Evolutionary conservation across 306 rosid genomes (phyloP), one percentile per base, ranked within the genome.

Genomic region (Corylus americana): DNA sequence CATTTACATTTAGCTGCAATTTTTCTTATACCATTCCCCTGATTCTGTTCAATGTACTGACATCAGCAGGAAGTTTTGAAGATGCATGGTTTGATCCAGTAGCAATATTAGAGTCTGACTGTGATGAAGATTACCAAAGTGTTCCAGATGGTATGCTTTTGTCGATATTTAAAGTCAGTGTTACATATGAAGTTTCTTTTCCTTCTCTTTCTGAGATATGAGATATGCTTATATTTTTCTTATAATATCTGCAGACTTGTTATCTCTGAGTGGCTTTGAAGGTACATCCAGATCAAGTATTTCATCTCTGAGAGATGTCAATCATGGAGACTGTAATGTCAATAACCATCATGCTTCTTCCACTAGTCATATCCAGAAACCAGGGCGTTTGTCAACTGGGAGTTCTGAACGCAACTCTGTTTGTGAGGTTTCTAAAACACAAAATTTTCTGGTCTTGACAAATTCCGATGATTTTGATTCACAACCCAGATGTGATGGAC

Each of bases 41-140:
- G 29, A 80, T 72, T 31, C 37, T 70, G 51, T 72, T 57, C 50
- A 74, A 76, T 79, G 61, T 79, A 25, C 70, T 85, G 76, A 77
- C 57, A 70, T n/a, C 51, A 55, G 74, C 88, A 83, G 98, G 86
- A 83, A 80, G 85, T 73, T 78, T 27, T 67, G 98, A 88, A 7
- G 98, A 95, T 51, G 80, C 91, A 47, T 96, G 98, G 98, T 96
- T 89, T 83, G 99, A 96, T 88, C 82, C 99, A 14, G 72, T 55
- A 76, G 84, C 90, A 14, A 62, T 62, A 69, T 88, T 96, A 44
- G 99, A 93, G 71, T 96, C 98, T 1, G 99, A 95, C 73, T 86
- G 97, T 29, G 99, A 96, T 47, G 99, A 96, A 64, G 99, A 96
- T 63, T 93, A 80, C 83, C 94, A 79, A 55, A 96, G 99, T 85